These are phyloP conservation scores for Bipolaris oryzae DNA, from an alignment of 2,329 filamentous ascomycete genomes.

Conservation along the genomic window DNA sequence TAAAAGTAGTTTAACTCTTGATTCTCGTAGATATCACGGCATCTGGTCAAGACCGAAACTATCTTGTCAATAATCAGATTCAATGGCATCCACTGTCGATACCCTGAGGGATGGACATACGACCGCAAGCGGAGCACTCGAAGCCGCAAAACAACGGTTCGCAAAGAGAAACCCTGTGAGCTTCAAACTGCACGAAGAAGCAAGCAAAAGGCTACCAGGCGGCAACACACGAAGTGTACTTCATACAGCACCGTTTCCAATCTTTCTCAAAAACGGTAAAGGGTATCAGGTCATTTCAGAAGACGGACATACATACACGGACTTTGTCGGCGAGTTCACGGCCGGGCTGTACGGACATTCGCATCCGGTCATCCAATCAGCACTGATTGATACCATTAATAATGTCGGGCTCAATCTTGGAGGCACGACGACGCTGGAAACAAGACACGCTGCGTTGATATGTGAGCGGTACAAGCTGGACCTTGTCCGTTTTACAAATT, in stretches of 20 bases:
- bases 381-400: constrained; percentile 29
- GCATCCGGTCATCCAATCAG: constrained; percentile 31
- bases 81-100: neutral
- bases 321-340: constrained; percentile 38
- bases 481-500: constrained; percentile 37
- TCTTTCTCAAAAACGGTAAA: constrained; percentile 40
- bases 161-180: constrained; percentile 29
- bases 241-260: constrained; percentile 46
- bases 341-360: constrained; percentile 40
- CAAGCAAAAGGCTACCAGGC: constrained; percentile 43
- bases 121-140: constrained; percentile 20
- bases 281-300: constrained; percentile 35
- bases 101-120: constrained; percentile 14
- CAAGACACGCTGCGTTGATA: constrained; percentile 26
- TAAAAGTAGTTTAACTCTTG: neutral
- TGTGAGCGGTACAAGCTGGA: constrained; percentile 32
- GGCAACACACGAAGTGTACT: constrained; percentile 49
- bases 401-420: constrained; percentile 45
- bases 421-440: constrained; percentile 30
- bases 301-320: constrained; percentile 41
- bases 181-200: constrained; percentile 35
- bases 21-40: neutral
- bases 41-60: too few species aligned
- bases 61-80: neutral
- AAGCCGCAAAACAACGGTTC: constrained; percentile 27